Evolutionary conservation across 2,329 filamentous ascomycete species (phyloP).

Genomic region (Colletotrichum lini): DNA sequence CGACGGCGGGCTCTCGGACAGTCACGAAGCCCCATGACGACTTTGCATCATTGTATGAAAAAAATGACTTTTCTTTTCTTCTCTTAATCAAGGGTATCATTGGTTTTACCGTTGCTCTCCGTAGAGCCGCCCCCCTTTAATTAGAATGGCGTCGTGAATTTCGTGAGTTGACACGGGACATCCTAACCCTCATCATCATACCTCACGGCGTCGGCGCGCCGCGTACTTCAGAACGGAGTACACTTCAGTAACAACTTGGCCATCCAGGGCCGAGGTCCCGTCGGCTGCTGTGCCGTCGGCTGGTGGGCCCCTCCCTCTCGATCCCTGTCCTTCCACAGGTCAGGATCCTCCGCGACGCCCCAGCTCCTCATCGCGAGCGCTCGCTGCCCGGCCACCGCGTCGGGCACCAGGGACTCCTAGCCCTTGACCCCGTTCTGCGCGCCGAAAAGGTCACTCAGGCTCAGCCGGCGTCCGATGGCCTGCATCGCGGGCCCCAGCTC

Average conservation of each 20-base stretch:
- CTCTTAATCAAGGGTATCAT: conserved; percentile 41
- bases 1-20: not conserved
- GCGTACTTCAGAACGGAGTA: not conserved
- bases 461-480: conserved; percentile 60
- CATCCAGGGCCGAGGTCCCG: conserved; percentile 9
- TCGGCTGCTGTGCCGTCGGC: not conserved
- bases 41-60: conserved; percentile 32
- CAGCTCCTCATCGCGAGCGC: conserved; percentile 5
- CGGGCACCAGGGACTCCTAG: conserved; percentile 32
- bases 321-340: not conserved
- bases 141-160: not conserved
- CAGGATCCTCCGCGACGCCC: not conserved
- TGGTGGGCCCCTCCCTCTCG: not conserved
- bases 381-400: not conserved
- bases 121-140: not conserved
- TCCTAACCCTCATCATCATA: not conserved
- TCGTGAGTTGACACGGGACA: not conserved
- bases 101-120: conserved; percentile 12
- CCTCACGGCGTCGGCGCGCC: not conserved
- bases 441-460: conserved; percentile 62
- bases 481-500: conserved; percentile 57
- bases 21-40: conserved; percentile 15
- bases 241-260: not conserved
- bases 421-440: conserved; percentile 47
- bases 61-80: conserved; percentile 31